phyloP scores from a whole-genome alignment of 2,329 filamentous ascomycete species.

The Diaporthe caulivora region DNA sequence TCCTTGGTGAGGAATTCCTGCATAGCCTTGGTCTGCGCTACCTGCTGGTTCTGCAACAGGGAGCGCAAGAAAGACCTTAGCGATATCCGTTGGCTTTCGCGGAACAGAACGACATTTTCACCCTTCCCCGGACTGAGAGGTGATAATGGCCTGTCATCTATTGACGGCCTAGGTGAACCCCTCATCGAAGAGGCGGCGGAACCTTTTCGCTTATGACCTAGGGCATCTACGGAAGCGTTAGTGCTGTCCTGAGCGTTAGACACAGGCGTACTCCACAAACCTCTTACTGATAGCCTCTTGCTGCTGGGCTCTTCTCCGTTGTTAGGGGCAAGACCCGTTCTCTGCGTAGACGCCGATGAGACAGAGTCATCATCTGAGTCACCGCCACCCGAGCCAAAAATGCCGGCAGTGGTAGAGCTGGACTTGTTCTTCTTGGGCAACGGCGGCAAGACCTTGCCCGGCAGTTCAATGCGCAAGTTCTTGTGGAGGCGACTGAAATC shows the following conservation, averaged over 20 bases:
- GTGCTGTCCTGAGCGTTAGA: not conserved
- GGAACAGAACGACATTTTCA: conserved; percentile 71
- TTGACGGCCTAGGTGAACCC: conserved; percentile 57
- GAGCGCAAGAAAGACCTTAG: conserved; percentile 91
- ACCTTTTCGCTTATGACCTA: conserved; percentile 53
- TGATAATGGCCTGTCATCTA: conserved; percentile 55
- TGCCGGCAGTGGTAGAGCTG: conserved; percentile 68
- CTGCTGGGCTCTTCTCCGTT: conserved; percentile 43
- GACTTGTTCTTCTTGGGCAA: conserved; percentile 94
- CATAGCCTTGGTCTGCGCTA: conserved; percentile 86
- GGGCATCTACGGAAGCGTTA: conserved; percentile 23
- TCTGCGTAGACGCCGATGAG: conserved; percentile 82
- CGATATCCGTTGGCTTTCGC: conserved; percentile 92
- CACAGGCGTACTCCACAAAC: conserved; percentile 44
- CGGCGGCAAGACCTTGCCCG: conserved; percentile 88
- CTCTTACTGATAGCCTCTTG: conserved; percentile 58
- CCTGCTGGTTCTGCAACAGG: conserved; percentile 84
- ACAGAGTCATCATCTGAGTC: conserved; percentile 85
- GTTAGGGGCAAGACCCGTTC: conserved; percentile 50
- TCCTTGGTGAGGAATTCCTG: conserved; percentile 82
- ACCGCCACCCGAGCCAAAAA: conserved; percentile 59
- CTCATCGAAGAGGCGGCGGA: conserved; percentile 51
- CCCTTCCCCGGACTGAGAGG: conserved; percentile 46
- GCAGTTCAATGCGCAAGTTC: conserved; percentile 83
- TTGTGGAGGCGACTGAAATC: conserved; percentile 88